Evolutionary conservation across 805 yeast species (phyloP).

Genomic region (Lachancea fermentati): DNA sequence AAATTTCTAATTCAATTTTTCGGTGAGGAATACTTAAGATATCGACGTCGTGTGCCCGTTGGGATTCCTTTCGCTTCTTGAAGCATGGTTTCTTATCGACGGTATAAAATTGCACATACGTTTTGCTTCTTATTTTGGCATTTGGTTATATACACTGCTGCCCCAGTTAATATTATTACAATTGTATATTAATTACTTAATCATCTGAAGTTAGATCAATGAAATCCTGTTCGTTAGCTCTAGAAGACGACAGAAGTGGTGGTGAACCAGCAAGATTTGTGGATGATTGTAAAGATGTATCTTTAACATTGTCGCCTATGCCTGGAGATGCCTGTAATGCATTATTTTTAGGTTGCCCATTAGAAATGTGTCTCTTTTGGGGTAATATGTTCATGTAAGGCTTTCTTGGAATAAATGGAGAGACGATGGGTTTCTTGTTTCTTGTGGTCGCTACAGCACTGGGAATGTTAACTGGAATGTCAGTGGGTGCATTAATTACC

Average conservation of each 20-base stretch:
- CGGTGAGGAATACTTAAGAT: conserved; percentile 55
- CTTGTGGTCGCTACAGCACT: conserved; percentile 4
- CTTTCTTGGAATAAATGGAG: conserved; percentile 32
- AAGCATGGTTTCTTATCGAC: conserved; percentile 11
- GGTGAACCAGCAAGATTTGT: not conserved
- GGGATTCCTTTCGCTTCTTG: conserved; percentile 57
- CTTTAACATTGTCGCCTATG: not conserved
- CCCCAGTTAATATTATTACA: conserved; percentile 3
- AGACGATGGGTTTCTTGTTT: conserved; percentile 18
- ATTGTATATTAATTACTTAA: conserved; percentile 2
- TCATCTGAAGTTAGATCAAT: conserved; percentile 26
- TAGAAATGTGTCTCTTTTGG: conserved; percentile 21
- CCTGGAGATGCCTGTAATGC: not conserved
- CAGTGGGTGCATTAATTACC: conserved; percentile 5
- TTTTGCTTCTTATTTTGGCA: not conserved
- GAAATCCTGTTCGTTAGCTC: conserved; percentile 12
- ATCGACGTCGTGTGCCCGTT: conserved; percentile 44
- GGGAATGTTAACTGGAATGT: conserved; percentile 3
- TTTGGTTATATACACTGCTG: not conserved
- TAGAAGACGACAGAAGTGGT: conserved; percentile 1
- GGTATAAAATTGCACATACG: not conserved
- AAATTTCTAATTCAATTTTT: conserved; percentile 57
- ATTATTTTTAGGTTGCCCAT: conserved; percentile 1
- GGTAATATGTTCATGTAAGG: conserved; percentile 25
- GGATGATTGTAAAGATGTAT: not conserved